Percentiles rank a stretch among this genome's conserved stretches.
These are phyloP conservation scores for Aspergillus carbonarius DNA, from an alignment of 2,329 filamentous ascomycete species.

Conservation along the genomic window DNA sequence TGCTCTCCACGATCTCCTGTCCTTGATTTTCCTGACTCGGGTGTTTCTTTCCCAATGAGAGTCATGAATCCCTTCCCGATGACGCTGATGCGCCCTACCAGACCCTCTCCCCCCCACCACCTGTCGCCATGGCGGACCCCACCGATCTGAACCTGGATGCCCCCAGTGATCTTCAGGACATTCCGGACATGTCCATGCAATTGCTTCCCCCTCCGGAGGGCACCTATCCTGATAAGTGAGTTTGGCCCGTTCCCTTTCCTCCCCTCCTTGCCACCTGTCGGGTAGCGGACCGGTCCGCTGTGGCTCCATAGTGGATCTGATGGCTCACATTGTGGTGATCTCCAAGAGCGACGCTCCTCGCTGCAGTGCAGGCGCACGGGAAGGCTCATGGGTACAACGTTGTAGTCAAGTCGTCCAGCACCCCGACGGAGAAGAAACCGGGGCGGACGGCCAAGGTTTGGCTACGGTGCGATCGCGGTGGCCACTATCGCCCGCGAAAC, in stretches of 20 bases:
- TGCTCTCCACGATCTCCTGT: neutral
- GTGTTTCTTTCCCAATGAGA: neutral
- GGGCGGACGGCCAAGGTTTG: slow-evolving; percentile 46
- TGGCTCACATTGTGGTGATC: slow-evolving; percentile 9
- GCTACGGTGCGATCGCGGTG: slow-evolving; percentile 47
- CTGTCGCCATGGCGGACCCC: slow-evolving; percentile 40
- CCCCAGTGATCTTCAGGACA: slow-evolving; percentile 47
- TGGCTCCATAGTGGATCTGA: slow-evolving; percentile 1
- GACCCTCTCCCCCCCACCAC: slow-evolving; percentile 13
- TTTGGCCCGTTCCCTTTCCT: neutral
- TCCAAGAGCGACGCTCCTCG: slow-evolving; percentile 37
- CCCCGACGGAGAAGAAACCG: slow-evolving; percentile 46
- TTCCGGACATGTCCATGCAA: slow-evolving; percentile 45
- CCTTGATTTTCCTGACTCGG: neutral
- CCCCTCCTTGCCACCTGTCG: neutral
- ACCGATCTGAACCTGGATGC: slow-evolving; percentile 46
- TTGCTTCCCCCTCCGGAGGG: slow-evolving; percentile 44
- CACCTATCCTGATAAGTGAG: slow-evolving; percentile 46
- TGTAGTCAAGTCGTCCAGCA: slow-evolving; percentile 48
- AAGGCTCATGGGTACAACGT: slow-evolving; percentile 47
- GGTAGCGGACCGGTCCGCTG: slow-evolving; percentile 4
- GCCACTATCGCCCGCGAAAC: slow-evolving; percentile 46
- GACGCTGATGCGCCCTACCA: slow-evolving; percentile 24
- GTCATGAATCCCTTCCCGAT: slow-evolving; percentile 1
- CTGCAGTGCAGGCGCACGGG: slow-evolving; percentile 43